These are phyloP conservation scores for Loxodes magnus DNA, from an alignment of 73 alveolate species.

Conservation along the genomic window DNA sequence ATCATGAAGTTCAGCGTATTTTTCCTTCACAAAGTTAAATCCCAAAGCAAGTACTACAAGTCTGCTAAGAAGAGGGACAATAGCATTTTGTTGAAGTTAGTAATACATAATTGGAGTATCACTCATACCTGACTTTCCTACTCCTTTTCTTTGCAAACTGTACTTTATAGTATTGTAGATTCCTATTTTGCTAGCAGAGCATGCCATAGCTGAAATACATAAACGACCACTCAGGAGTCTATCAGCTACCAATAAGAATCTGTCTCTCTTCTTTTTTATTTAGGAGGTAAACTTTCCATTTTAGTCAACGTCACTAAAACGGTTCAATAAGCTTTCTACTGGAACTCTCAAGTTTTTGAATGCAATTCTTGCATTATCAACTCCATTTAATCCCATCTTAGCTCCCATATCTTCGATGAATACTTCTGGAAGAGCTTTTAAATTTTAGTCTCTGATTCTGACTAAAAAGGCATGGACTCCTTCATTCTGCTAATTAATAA, in stretches of 20 bases:
- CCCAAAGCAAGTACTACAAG: conserved; percentile 24
- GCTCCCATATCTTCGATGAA: conserved; percentile 44
- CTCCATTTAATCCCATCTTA: conserved; percentile 36
- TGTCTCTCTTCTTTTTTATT: conserved; percentile 20
- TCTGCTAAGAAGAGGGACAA: conserved; percentile 42
- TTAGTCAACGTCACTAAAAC: conserved; percentile 29
- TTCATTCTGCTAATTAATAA: conserved; percentile 24
- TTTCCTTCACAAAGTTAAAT: conserved; percentile 23
- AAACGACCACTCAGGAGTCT: conserved; percentile 44
- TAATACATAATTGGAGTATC: conserved; percentile 46
- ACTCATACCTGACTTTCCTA: conserved; percentile 35
- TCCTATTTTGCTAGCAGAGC: conserved; percentile 26
- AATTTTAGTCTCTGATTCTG: conserved; percentile 23
- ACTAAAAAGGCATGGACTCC: conserved; percentile 43
- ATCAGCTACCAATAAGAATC: conserved; percentile 50
- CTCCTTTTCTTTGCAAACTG: conserved; percentile 25
- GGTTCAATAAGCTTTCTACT: conserved; percentile 30
- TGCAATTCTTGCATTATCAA: not conserved
- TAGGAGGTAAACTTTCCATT: conserved; percentile 27
- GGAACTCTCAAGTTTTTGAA: conserved; percentile 15
- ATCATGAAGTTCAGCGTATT: conserved; percentile 24
- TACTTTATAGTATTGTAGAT: conserved; percentile 28
- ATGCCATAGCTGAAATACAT: conserved; percentile 39
- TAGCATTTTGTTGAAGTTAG: conserved; percentile 32
- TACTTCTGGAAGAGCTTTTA: conserved; percentile 20